Evolutionary conservation across 83 land plant genomes (phyloP), one percentile per base, ranked within the genome.

Genomic region (Larix sibirica): DNA sequence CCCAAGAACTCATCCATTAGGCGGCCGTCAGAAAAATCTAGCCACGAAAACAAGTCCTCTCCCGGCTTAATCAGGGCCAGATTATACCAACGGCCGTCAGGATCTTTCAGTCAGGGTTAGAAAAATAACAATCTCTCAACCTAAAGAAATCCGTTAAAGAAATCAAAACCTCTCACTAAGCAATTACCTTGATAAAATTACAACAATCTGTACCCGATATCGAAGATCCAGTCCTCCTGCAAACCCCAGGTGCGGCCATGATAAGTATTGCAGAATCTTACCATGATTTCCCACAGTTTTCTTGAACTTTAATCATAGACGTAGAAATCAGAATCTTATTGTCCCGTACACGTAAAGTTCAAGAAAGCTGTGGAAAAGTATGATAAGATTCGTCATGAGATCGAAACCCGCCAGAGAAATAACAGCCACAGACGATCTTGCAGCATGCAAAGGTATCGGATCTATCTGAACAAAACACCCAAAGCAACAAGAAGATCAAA

Each of bases 331-430:
- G 77, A 8, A 73, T 18, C 38, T 40, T 4, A 54, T 40, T 24
- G n/a, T 38, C 50, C 77, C 4, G 13, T 50, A 73, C 77, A 42
- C 77, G 77, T 73, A 73, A 40, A 73, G 77, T 73, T 73, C 77
- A 73, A 73, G 77, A 78, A 78, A 78, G 80, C 80, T 54, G 80
- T 78, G 80, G 80, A 78, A 78, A 73, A 73, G 77, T 50, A 73
- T 73, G 77, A 73, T 56, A 73, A 73, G 77, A 73, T 73, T 73
- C 77, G 56, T 28, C 71, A 54, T 54, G 16, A 54, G 59, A 13
- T 54, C 59, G 59, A 54, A 54, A 3, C 59, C 59, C 59, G 13
- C 16, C 59, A 54, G 59, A 54, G 59, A 54, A 54, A 54, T 54
- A 54, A 54, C 59, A 2, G 16, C 16, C 59, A 13, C 59, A 13